phyloP scores from a whole-genome alignment of 306 rosid species.

The Vigna hirtella region DNA sequence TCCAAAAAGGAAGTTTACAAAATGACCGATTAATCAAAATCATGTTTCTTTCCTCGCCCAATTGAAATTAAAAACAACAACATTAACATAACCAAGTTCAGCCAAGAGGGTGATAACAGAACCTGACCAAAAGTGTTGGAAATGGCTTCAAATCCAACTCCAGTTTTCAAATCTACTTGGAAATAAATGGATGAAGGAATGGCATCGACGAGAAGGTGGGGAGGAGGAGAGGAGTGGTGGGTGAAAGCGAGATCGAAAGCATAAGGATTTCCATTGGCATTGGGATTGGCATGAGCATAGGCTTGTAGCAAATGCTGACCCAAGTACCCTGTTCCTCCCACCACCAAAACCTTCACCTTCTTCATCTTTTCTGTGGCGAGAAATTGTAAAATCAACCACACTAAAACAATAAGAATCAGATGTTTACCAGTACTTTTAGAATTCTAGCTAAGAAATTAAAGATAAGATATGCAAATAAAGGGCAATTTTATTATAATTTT shows the following conservation, averaged over 20 bases:
- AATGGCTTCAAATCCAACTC: slow-evolving; percentile 77
- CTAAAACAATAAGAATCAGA: too few relatives aligned
- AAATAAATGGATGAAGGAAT: slow-evolving; percentile 63
- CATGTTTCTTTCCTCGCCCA: slow-evolving; percentile 11
- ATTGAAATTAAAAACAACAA: neutral
- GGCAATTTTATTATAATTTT: too few relatives aligned
- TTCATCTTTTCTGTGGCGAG: slow-evolving; percentile 32
- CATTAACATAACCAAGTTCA: neutral
- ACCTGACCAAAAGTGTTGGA: slow-evolving; percentile 76
- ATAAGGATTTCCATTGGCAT: slow-evolving; percentile 32
- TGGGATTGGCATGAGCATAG: slow-evolving; percentile 45
- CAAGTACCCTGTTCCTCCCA: slow-evolving; percentile 94
- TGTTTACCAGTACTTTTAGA: too few relatives aligned
- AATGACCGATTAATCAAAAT: slow-evolving; percentile 37
- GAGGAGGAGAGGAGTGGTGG: slow-evolving; percentile 64
- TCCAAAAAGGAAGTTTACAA: neutral
- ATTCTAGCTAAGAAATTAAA: too few relatives aligned
- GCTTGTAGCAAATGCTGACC: slow-evolving; percentile 88
- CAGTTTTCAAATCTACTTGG: slow-evolving; percentile 79
- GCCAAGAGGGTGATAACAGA: slow-evolving; percentile 27
- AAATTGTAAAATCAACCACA: too few relatives aligned
- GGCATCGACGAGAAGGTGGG: slow-evolving; percentile 57
- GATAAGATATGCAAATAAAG: too few relatives aligned
- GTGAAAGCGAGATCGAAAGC: slow-evolving; percentile 72
- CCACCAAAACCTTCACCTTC: slow-evolving; percentile 68